Evolutionary conservation across 2,329 filamentous ascomycete species (phyloP), one percentile per base, ranked within the genome.

Genomic region (Cercospora zeae-maydis): DNA sequence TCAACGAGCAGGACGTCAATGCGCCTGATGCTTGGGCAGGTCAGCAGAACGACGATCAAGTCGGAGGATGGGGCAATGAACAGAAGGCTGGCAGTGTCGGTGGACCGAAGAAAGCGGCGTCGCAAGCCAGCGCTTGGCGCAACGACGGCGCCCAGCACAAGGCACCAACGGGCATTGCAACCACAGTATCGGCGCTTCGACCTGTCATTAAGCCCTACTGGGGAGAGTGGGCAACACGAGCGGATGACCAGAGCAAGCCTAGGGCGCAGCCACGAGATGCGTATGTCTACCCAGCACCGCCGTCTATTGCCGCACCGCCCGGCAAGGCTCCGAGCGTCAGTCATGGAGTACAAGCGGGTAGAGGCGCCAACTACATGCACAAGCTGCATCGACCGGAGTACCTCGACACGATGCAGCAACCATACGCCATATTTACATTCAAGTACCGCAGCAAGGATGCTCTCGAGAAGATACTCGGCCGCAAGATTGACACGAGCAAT

Each of bases 351-450:
- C 68, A 71, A 62, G 58, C 67, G 14, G 78, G 78, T 11, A 70
- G 70, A 58, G 78, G 76, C 1, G 73, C 70, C 1, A 61, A 69
- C 14, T 81, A 81, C 61, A 65, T 70, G 1, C 79, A 81, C 63
- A 67, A 69, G 0, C 65, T 75, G 0, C 70, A 70, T 1, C 65
- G 74, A 3, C 79, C 79, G 1, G 69, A 73, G 39, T 81, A 82
- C 62, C 45, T 81, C 4, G 80, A 82, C 66, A 58, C 64, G 0
- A 72, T 77, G 69, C 65, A 72, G 13, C 59, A 66, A 51, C 77
- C 78, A 24, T 82, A 80, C 62, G 80, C 79, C 0, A 76, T 81
- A 10, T 82, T 82, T 68, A 74, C 75, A n/a, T 82, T 82, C 75
- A 78, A 78, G 58, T 82, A 81, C 62, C 75, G 79, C 2, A 76